phyloP scores from a whole-genome alignment of 331 rosid species.

The Malus hybrid region DNA sequence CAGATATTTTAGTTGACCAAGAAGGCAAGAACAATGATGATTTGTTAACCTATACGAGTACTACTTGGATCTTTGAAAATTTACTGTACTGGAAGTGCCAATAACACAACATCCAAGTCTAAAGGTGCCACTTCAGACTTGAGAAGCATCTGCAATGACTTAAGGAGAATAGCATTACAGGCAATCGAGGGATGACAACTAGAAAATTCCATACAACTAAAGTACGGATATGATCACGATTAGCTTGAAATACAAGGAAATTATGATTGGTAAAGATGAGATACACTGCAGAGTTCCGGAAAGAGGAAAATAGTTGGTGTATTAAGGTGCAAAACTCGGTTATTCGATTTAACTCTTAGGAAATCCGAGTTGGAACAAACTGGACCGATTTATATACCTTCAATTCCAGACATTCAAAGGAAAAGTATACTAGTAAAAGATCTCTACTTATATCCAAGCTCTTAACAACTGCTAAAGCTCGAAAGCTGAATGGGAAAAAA shows the following conservation, averaged over 20 bases:
- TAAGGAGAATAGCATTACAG: not conserved
- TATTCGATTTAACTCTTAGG: not conserved
- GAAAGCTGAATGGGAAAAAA: not conserved
- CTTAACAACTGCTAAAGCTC: slow-evolving; percentile 4
- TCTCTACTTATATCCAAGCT: not conserved
- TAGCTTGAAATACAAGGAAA: not conserved
- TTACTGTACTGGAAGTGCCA: not conserved
- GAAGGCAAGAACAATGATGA: not conserved
- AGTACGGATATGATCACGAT: not conserved
- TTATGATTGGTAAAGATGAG: not conserved
- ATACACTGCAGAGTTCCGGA: not conserved
- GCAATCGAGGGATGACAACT: not conserved
- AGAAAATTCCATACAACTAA: not conserved
- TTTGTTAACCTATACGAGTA: not conserved
- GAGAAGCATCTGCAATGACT: not conserved
- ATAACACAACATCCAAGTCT: not conserved
- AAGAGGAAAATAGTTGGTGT: not conserved
- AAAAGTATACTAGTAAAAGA: not conserved
- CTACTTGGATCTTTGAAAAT: not conserved
- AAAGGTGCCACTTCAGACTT: not conserved
- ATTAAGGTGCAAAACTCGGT: not conserved
- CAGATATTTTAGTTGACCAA: not conserved
- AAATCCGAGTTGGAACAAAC: not conserved
- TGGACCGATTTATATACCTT: not conserved
- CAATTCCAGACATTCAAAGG: not conserved